A percentile compares a stretch with the other conserved stretches of the same genome.
These are phyloP conservation scores for Phialocephala subalpina DNA, from an alignment of 2,329 filamentous ascomycete genomes.

Conservation along the genomic window DNA sequence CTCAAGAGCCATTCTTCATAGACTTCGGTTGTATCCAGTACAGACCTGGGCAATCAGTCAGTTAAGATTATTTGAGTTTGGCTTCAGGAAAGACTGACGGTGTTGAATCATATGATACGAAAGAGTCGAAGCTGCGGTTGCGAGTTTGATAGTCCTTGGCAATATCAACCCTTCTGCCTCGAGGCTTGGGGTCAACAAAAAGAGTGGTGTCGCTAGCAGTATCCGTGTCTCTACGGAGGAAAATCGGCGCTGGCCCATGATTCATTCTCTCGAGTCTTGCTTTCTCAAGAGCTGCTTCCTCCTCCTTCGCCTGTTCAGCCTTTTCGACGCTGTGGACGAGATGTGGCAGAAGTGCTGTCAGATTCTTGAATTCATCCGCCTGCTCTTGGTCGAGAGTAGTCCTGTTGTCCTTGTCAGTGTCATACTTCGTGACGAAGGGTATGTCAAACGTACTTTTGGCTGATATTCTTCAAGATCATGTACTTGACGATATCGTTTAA, in stretches of 20 bases:
- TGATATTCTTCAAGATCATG: conserved; percentile 25
- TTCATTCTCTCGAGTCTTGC: neutral
- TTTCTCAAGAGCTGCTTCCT: conserved; percentile 7
- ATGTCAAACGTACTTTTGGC: conserved; percentile 19
- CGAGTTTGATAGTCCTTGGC: conserved; percentile 19
- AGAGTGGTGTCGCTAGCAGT: conserved; percentile 23
- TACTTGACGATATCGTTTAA: conserved; percentile 31
- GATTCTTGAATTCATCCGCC: conserved; percentile 20
- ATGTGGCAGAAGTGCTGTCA: conserved; percentile 22
- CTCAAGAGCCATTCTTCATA: conserved; percentile 31
- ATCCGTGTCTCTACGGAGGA: conserved; percentile 15
- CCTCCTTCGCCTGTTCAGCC: conserved; percentile 16
- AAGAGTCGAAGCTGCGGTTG: conserved; percentile 7
- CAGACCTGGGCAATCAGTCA: conserved; percentile 6
- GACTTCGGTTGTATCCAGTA: conserved; percentile 14
- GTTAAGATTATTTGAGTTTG: neutral
- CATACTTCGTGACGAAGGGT: neutral
- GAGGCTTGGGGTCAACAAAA: conserved; percentile 9
- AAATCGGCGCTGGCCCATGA: neutral
- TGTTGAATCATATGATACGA: neutral
- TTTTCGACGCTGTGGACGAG: conserved; percentile 24
- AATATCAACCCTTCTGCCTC: conserved; percentile 6
- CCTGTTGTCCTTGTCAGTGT: conserved; percentile 4
- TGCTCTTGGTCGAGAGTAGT: conserved; percentile 18
- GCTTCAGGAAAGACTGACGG: neutral